A percentile compares a stretch with the other conserved stretches of the same genome.
phyloP scores from a whole-genome alignment of 208 protist genomes.

The Polymyxa betae region DNA sequence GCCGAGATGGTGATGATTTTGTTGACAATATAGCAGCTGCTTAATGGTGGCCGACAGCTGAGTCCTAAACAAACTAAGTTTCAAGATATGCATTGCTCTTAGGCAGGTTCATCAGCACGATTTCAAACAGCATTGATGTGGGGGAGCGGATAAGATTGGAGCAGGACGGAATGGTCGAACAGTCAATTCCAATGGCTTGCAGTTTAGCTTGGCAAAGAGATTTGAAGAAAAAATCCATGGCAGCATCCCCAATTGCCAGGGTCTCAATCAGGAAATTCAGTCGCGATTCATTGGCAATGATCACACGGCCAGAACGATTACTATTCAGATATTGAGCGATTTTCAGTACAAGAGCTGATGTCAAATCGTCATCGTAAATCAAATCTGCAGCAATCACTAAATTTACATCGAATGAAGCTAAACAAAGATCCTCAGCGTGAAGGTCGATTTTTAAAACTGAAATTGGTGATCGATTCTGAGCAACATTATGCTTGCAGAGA shows the following conservation, averaged over 20 bases:
- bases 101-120: no score
- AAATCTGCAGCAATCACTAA: not conserved
- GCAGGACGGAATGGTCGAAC: not conserved
- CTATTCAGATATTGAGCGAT: not conserved
- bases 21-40: no score
- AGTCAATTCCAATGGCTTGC: not conserved
- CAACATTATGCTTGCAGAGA: not conserved
- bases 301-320: not conserved
- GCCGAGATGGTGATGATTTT: no score
- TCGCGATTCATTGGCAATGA: not conserved
- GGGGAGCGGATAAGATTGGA: not conserved
- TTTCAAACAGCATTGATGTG: not conserved
- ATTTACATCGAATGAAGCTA: not conserved
- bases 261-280: not conserved
- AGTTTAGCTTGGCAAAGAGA: not conserved
- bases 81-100: no score
- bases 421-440: not conserved
- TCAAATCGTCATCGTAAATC: not conserved
- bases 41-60: no score
- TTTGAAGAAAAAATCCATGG: not conserved
- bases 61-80: no score
- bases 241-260: not conserved
- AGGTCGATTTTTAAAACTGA: not conserved
- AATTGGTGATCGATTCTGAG: not conserved
- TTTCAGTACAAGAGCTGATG: not conserved